Evolutionary conservation across 306 rosid genomes (phyloP).

Genomic region (Rosa multiflora): DNA sequence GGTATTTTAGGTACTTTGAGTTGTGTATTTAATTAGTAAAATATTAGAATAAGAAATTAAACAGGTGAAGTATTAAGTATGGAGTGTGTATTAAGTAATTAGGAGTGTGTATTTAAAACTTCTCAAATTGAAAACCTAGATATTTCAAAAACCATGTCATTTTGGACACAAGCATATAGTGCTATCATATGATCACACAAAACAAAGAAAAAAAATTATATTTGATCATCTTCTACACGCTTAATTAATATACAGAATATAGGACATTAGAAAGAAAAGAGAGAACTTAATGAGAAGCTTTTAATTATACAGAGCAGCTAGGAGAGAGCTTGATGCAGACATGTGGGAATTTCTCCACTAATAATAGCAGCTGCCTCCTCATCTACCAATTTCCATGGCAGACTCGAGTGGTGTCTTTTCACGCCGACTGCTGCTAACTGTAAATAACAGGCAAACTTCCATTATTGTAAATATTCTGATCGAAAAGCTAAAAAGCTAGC

Average conservation of each 20-base stretch:
- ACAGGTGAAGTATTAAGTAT: too few species aligned
- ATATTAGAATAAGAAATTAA: too few species aligned
- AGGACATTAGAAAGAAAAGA: constrained; percentile 2
- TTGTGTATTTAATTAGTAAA: too few species aligned
- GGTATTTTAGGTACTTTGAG: too few species aligned
- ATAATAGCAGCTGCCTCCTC: constrained; percentile 17
- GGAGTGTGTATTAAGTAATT: too few species aligned
- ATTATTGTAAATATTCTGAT: not conserved
- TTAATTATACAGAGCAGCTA: constrained; percentile 13
- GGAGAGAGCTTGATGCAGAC: constrained; percentile 1
- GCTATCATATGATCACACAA: constrained; percentile 11
- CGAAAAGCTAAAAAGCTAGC: not conserved
- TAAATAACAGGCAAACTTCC: constrained; percentile 14
- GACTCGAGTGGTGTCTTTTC: constrained; percentile 33
- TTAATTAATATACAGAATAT: constrained; percentile 18
- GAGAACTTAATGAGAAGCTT: constrained; percentile 4
- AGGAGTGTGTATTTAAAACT: too few species aligned
- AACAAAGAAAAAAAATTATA: constrained; percentile 14
- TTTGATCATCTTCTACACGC: constrained; percentile 14
- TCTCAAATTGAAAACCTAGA: not conserved
- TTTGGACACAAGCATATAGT: not conserved
- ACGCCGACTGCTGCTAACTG: constrained; percentile 23
- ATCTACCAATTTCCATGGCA: constrained; percentile 13
- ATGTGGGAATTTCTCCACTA: not conserved
- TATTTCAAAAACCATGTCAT: not conserved